Evolutionary conservation across 208 protist species (phyloP).

Genomic region (Crithidia brevicula): DNA sequence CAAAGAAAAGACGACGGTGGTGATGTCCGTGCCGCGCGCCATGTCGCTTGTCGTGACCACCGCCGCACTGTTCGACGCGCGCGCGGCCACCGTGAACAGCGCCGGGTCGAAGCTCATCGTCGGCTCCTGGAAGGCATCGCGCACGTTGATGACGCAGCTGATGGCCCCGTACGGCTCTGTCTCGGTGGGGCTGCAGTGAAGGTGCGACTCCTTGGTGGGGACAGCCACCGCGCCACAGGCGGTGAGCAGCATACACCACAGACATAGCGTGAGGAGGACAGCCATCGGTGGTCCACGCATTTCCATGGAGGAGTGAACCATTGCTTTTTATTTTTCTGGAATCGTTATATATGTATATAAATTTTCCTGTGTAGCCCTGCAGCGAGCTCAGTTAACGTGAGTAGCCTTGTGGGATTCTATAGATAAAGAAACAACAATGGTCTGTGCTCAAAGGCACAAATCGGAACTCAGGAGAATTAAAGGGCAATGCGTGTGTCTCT

Average conservation of each 20-base stretch:
- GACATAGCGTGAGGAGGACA: constrained; percentile 2
- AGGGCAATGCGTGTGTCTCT: too few species aligned
- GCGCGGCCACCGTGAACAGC: constrained; percentile 33
- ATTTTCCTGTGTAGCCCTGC: too few species aligned
- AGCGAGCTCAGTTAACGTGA: too few species aligned
- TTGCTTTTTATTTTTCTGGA: neutral
- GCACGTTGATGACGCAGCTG: constrained; percentile 45
- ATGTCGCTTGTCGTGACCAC: constrained; percentile 32
- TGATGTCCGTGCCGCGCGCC: constrained; percentile 35
- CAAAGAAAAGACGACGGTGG: constrained; percentile 44
- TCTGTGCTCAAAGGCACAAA: too few species aligned
- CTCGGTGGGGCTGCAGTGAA: constrained; percentile 37
- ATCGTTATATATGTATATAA: too few species aligned
- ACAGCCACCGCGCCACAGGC: constrained; percentile 1
- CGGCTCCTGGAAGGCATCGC: constrained; percentile 37
- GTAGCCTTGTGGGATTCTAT: too few species aligned
- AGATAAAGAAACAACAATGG: too few species aligned
- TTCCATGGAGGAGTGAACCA: too few species aligned
- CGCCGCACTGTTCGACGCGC: constrained; percentile 26
- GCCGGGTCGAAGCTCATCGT: constrained; percentile 39
- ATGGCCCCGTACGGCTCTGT: constrained; percentile 34
- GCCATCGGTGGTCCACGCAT: too few species aligned
- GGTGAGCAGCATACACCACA: constrained; percentile 4
- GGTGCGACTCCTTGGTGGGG: constrained; percentile 39
- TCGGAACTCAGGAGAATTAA: too few species aligned